A percentile compares a stretch with the other conserved stretches of the same genome.
Conservation (phyloP, 2,329 filamentous ascomycete genomes). For the Colletotrichum falcatum region DNA sequence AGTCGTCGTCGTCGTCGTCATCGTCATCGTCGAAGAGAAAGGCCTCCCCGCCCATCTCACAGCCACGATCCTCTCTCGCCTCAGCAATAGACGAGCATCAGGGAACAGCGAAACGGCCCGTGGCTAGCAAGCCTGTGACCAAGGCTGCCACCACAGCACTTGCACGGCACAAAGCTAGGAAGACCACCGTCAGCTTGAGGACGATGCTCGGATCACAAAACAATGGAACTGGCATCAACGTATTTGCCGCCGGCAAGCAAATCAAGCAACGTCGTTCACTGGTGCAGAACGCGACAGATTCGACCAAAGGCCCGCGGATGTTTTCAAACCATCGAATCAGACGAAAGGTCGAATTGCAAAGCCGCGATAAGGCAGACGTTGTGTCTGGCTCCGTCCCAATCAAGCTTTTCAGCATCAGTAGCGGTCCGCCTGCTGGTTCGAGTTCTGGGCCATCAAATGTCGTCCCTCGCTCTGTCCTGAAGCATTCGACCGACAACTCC, state of each 20-base stretch:
- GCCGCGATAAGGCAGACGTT: slow-evolving; percentile 58
- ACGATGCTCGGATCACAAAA: slow-evolving; percentile 23
- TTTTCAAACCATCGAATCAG: slow-evolving; percentile 54
- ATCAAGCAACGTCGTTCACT: slow-evolving; percentile 53
- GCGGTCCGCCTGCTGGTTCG: slow-evolving; percentile 36
- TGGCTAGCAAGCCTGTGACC: background rate
- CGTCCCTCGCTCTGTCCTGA: slow-evolving; percentile 24
- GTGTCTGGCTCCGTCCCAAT: slow-evolving; percentile 46
- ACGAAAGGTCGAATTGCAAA: slow-evolving; percentile 56
- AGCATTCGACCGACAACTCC: slow-evolving; percentile 9
- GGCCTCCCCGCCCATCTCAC: background rate
- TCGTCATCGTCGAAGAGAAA: slow-evolving; percentile 1
- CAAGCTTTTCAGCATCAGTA: slow-evolving; percentile 48
- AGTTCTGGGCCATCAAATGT: background rate
- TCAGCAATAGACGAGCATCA: slow-evolving; percentile 46
- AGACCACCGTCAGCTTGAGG: slow-evolving; percentile 23
- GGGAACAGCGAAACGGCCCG: slow-evolving; percentile 50
- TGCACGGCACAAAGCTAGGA: slow-evolving; percentile 43
- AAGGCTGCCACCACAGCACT: slow-evolving; percentile 35
- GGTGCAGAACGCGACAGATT: slow-evolving; percentile 55
- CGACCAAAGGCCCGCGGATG: slow-evolving; percentile 54
- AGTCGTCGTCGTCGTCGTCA: too few species aligned
- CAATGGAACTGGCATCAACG: slow-evolving; percentile 49
- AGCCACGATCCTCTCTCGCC: slow-evolving; percentile 2
- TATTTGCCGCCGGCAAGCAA: slow-evolving; percentile 59